These are phyloP conservation scores for Sphaerulina populicola DNA, from an alignment of 2,329 filamentous ascomycete species.

Conservation along the genomic window DNA sequence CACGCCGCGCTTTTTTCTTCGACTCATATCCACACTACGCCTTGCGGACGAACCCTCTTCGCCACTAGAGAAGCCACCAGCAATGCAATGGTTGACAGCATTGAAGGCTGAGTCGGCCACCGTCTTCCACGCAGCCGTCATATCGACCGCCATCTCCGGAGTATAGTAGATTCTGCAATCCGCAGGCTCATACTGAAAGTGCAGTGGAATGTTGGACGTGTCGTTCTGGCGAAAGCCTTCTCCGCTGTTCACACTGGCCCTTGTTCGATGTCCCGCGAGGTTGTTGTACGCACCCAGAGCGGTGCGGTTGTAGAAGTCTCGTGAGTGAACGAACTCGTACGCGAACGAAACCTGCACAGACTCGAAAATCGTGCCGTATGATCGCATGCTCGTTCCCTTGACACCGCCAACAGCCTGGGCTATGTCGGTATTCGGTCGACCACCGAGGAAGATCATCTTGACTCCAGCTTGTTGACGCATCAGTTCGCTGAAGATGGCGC, in stretches of 20 bases:
- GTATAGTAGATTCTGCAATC: conserved; percentile 49
- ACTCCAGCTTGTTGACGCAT: conserved; percentile 40
- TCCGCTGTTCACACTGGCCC: conserved; percentile 25
- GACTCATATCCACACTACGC: conserved; percentile 9
- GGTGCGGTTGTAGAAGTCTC: conserved; percentile 26
- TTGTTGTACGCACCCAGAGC: conserved; percentile 26
- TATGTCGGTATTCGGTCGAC: conserved; percentile 35
- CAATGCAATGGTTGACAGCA: conserved; percentile 28
- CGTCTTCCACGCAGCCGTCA: conserved; percentile 42
- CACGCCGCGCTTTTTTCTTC: conserved; percentile 13
- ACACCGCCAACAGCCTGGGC: conserved; percentile 42
- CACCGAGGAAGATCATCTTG: conserved; percentile 38
- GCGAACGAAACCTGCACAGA: conserved; percentile 20
- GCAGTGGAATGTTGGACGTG: conserved; percentile 39
- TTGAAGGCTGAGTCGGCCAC: conserved; percentile 31
- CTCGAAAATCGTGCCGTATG: conserved; percentile 21
- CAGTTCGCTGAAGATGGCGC: conserved; percentile 40
- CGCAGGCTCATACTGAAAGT: conserved; percentile 43
- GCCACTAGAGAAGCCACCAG: conserved; percentile 20
- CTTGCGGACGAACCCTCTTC: not conserved
- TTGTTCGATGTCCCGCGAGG: conserved; percentile 22
- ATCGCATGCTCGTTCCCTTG: conserved; percentile 36
- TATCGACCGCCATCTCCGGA: conserved; percentile 42
- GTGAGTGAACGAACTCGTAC: conserved; percentile 19
- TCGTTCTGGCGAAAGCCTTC: conserved; percentile 31